These are phyloP conservation scores for Xylaria multiplex DNA, from an alignment of 2,329 filamentous ascomycete genomes.

Conservation along the genomic window DNA sequence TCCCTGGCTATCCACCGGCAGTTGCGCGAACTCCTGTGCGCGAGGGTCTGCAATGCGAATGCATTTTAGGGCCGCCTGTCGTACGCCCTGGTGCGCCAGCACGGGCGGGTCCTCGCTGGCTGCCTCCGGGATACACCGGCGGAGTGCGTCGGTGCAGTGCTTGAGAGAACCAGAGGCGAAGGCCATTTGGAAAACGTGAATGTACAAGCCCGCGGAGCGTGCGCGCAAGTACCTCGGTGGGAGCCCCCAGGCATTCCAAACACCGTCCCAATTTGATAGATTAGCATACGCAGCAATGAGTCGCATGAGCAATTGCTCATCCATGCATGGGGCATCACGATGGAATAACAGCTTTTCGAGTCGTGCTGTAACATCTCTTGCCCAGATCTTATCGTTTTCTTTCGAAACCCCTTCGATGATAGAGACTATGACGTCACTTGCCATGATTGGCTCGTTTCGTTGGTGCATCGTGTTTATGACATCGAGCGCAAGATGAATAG, in stretches of 20 bases:
- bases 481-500: slow-evolving; percentile 54
- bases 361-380: slow-evolving; percentile 52
- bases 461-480: slow-evolving; percentile 58
- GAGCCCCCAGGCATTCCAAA: slow-evolving; percentile 70
- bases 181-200: slow-evolving; percentile 61
- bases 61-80: slow-evolving; percentile 62
- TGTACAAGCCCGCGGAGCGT: slow-evolving; percentile 66
- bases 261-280: slow-evolving; percentile 62
- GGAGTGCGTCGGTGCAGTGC: slow-evolving; percentile 59
- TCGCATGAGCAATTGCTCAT: slow-evolving; percentile 51
- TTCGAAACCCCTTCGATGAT: slow-evolving; percentile 55
- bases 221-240: slow-evolving; percentile 60
- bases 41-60: slow-evolving; percentile 64
- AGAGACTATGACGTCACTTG: slow-evolving; percentile 60
- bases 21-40: slow-evolving; percentile 52
- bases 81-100: slow-evolving; percentile 55
- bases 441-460: slow-evolving; percentile 56
- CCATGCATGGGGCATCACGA: slow-evolving; percentile 52
- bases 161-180: slow-evolving; percentile 55
- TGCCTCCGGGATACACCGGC: slow-evolving; percentile 70
- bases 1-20: slow-evolving; percentile 36
- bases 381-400: slow-evolving; percentile 47
- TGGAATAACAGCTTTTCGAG: slow-evolving; percentile 58
- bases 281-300: slow-evolving; percentile 60
- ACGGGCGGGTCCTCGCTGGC: slow-evolving; percentile 63